Base-by-base conservation (phyloP, 192 early-diverging fungal genomes). In the Entomortierella beljakovae region DNA sequence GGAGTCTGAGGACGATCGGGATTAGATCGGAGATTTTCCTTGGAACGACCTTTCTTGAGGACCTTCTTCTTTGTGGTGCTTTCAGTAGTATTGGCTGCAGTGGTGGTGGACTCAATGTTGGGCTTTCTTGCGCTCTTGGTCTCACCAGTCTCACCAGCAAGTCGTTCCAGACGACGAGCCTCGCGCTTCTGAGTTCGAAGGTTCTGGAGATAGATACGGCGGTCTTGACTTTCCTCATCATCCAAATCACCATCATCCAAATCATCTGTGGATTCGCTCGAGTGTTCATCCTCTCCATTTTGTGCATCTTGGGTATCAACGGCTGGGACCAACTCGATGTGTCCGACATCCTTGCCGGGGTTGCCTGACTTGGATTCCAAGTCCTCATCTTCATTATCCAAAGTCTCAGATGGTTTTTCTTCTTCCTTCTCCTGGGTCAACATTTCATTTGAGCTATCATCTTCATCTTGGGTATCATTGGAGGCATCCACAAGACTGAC, bases 191-290 rank as follows among this genome's bases (percentile, higher is more conserved):
- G 60, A 26, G 56, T 38, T 20, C 75, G 60, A 43, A 79, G 62
- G 10, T 79, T 67, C 48, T 79, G 75, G 42, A 79, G 61, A 26
- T 79, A 79, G 38, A 79, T 79, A 23, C 75, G 60, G 28, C 75
- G 75, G 57, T 79, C 75, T 55, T 79, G 75, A 37, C 75, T 68
- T 48, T 79, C 75, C 35, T 79, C 75, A 55, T 79, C 75, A 49
- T 70, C n/a, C n/a, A n/a, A n/a, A n/a, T n/a, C 75, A 34, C 70
- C 59, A 32, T 79, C 75, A 35, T 79, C 75, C 26, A 79, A 50
- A 61, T 79, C 75, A 1, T 79, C 75, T 4, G 75, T 70, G 23
- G 58, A 55, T 61, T 79, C 75, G 26, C 55, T 79, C 62, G 69
- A 66, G 32, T 79, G 67, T 40, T 79, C 75, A 38, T 70, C 68